A percentile compares a stretch with the other conserved stretches of the same genome.
These are phyloP conservation scores for Aspergillus carlsbadensis DNA, from an alignment of 495 filamentous ascomycete genomes.

Conservation along the genomic window DNA sequence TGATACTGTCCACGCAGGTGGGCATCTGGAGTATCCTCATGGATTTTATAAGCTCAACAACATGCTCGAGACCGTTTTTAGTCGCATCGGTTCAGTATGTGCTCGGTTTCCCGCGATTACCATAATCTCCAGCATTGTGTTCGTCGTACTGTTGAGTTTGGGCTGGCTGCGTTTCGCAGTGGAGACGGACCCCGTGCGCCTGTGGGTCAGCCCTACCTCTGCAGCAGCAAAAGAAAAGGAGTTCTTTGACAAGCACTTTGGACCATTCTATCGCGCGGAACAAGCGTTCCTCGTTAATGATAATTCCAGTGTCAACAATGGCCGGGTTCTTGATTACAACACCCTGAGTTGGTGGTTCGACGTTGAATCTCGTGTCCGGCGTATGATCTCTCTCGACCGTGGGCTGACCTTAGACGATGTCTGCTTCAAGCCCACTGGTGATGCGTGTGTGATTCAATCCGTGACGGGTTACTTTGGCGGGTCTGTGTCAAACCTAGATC, in stretches of 20 bases:
- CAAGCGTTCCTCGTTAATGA: conserved; percentile 95
- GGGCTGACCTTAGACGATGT: conserved; percentile 73
- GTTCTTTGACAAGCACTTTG: conserved; percentile 94
- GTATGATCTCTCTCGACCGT: conserved; percentile 63
- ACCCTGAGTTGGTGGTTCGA: conserved; percentile 93
- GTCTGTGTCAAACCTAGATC: conserved; percentile 59
- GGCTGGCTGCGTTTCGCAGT: conserved; percentile 86
- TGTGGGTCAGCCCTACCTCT: conserved; percentile 95
- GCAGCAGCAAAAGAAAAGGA: conserved; percentile 87
- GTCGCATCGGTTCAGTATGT: conserved; percentile 74
- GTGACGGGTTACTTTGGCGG: conserved; percentile 81
- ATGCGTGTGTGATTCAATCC: conserved; percentile 90
- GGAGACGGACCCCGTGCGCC: conserved; percentile 82
- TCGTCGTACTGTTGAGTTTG: conserved; percentile 73
- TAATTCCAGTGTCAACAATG: conserved; percentile 57
- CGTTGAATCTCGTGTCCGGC: conserved; percentile 71
- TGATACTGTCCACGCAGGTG: conserved; percentile 69
- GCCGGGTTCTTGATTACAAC: conserved; percentile 81
- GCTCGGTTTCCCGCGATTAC: conserved; percentile 84
- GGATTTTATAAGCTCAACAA: conserved; percentile 77
- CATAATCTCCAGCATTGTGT: conserved; percentile 64
- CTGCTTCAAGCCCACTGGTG: conserved; percentile 89
- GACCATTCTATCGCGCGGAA: conserved; percentile 91
- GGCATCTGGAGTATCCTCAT: conserved; percentile 64
- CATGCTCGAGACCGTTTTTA: conserved; percentile 75